These are phyloP conservation scores for Selenicereus undatus DNA, from an alignment of 148 eudicot species.

Conservation along the genomic window DNA sequence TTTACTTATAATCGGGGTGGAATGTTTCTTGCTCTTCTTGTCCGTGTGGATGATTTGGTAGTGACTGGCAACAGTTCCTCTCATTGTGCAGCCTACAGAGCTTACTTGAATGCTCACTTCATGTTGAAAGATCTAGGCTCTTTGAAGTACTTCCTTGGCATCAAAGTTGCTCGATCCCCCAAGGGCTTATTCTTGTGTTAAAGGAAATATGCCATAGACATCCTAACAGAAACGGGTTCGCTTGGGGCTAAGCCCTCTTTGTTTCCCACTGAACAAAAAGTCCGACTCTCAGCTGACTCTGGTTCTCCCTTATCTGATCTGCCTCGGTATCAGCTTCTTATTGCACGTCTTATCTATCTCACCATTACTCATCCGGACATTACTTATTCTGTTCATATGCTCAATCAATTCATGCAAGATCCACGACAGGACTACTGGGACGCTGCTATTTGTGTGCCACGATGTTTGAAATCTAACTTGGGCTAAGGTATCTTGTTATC, in stretches of 20 bases:
- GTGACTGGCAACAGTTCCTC: too few relatives aligned
- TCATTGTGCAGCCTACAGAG: too few relatives aligned
- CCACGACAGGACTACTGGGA: background rate
- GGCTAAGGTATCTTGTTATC: background rate
- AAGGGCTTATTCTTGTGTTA: background rate
- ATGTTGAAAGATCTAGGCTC: too few relatives aligned
- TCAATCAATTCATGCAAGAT: background rate
- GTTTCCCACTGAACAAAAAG: background rate
- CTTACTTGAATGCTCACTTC: too few relatives aligned
- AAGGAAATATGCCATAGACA: slow-evolving; percentile 1
- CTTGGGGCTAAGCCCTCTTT: background rate
- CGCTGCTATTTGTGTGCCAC: background rate
- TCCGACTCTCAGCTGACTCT: background rate
- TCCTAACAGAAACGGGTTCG: background rate
- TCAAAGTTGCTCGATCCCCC: too few relatives aligned
- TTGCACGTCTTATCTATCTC: background rate
- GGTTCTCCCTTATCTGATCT: background rate
- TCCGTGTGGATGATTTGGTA: too few relatives aligned
- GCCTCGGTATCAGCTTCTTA: background rate
- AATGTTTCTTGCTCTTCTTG: too few relatives aligned
- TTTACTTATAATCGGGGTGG: too few relatives aligned
- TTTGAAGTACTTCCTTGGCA: too few relatives aligned
- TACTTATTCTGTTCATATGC: background rate
- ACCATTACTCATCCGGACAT: background rate
- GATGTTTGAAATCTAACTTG: background rate